These are phyloP conservation scores for Skeletonema marinoi DNA, from an alignment of 108 stramenopile species.

Conservation along the genomic window DNA sequence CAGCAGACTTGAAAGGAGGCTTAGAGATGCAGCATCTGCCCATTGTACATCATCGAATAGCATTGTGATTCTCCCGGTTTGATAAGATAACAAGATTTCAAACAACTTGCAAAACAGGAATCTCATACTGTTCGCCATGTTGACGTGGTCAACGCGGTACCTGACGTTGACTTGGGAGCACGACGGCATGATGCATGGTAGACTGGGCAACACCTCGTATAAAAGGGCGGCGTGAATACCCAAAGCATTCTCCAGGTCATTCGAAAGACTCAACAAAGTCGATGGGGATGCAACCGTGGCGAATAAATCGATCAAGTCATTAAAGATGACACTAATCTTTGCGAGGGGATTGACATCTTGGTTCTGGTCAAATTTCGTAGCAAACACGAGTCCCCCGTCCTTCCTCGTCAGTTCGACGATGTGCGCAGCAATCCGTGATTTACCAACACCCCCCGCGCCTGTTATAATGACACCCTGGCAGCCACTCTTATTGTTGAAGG, in stretches of 20 bases:
- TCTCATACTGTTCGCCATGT: conserved; percentile 13
- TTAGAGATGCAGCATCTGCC: conserved; percentile 17
- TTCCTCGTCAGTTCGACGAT: not conserved
- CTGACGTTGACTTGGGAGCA: not conserved
- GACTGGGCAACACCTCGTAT: conserved; percentile 17
- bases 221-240: conserved; percentile 11
- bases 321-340: conserved; percentile 13
- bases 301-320: conserved; percentile 13
- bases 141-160: not conserved
- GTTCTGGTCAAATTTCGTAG: conserved; percentile 37
- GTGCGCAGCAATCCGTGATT: conserved; percentile 19
- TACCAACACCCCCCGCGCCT: conserved; percentile 29
- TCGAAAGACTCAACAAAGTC: conserved; percentile 2
- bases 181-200: conserved; percentile 10
- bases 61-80: conserved; percentile 10
- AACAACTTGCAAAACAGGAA: conserved; percentile 16
- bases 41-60: conserved; percentile 26
- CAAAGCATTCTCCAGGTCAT: conserved; percentile 3
- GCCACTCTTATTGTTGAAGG: not conserved
- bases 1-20: conserved; percentile 16
- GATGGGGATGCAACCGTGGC: conserved; percentile 1
- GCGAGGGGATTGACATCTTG: conserved; percentile 15
- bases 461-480: conserved; percentile 11
- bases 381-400: conserved; percentile 12
- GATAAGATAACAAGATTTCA: not conserved